Percentiles rank a stretch among this genome's conserved stretches.
Conservation (phyloP, 2,329 filamentous ascomycete genomes). For the Akanthomyces dipterigenus region DNA sequence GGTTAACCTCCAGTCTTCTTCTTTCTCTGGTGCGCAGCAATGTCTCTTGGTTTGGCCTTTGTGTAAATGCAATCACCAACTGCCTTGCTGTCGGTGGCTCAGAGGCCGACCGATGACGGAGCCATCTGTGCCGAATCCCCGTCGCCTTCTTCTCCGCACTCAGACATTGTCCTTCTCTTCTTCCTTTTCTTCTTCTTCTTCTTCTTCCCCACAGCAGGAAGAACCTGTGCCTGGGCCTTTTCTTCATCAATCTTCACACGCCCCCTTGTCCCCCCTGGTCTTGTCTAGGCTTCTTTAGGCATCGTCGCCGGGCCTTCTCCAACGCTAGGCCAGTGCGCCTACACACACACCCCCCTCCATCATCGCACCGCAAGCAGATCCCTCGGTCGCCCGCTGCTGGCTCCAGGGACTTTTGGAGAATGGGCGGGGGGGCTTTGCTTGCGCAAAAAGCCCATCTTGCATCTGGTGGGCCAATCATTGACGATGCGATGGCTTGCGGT, state of each 20-base stretch:
- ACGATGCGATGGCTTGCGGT: not conserved
- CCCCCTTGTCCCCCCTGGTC: not conserved
- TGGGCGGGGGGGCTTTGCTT: not conserved
- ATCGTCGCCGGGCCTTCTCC: not conserved
- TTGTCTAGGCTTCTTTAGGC: not conserved
- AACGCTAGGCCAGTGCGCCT: not conserved
- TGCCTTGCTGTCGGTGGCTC: not conserved
- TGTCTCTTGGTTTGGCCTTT: too few species aligned
- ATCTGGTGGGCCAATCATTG: not conserved
- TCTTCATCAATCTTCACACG: not conserved
- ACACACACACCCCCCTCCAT: not conserved
- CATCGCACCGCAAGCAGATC: not conserved
- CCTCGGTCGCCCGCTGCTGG: not conserved
- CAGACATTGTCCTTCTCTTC: not conserved
- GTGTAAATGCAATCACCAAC: too few species aligned
- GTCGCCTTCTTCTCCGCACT: not conserved
- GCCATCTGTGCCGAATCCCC: not conserved
- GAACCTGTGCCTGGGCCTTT: not conserved
- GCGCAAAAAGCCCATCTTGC: not conserved
- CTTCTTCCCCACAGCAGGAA: not conserved
- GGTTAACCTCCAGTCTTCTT: not conserved
- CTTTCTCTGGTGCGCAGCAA: not conserved
- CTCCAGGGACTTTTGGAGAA: slow-evolving; percentile 11
- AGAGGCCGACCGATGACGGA: not conserved
- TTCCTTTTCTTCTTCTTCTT: not conserved